These are phyloP conservation scores for Geotrichum phurueaensis DNA, from an alignment of 1,139 yeast species.

Conservation along the genomic window DNA sequence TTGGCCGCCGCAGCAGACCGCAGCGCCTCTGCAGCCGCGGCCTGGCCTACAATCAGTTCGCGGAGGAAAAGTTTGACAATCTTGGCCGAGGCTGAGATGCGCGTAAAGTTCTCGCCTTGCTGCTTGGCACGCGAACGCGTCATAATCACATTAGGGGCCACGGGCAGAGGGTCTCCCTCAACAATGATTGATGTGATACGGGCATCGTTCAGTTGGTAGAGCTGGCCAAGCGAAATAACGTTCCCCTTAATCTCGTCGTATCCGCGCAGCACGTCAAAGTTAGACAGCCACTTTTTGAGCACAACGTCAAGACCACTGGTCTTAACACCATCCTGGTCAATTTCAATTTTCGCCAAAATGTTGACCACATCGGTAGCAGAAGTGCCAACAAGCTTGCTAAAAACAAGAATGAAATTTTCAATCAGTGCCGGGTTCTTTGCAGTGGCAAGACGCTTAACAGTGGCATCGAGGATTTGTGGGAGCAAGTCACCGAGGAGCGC, in stretches of 20 bases:
- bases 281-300: constrained; percentile 72
- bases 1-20: constrained; percentile 25
- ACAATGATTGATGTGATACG: constrained; percentile 51
- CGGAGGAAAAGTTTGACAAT: constrained; percentile 63
- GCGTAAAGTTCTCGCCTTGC: constrained; percentile 54
- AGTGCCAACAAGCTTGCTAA: constrained; percentile 61
- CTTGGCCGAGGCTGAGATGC: constrained; percentile 63
- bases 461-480: constrained; percentile 62
- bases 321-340: not conserved
- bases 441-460: constrained; percentile 55
- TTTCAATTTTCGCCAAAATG: constrained; percentile 44
- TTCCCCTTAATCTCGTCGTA: constrained; percentile 66
- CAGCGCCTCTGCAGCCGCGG: constrained; percentile 16
- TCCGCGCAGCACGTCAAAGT: constrained; percentile 78
- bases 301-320: constrained; percentile 43
- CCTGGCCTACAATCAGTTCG: constrained; percentile 50
- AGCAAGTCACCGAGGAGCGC: constrained; percentile 47
- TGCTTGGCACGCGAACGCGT: constrained; percentile 71
- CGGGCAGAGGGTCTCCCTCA: constrained; percentile 70
- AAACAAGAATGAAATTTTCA: constrained; percentile 69
- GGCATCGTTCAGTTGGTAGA: constrained; percentile 55
- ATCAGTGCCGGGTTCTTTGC: constrained; percentile 68
- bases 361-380: constrained; percentile 58
- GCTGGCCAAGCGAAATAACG: constrained; percentile 60
- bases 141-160: constrained; percentile 55